Evolutionary conservation across 2,329 filamentous ascomycete genomes (phyloP).

Genomic region (Ophiostoma triangulosporum): DNA sequence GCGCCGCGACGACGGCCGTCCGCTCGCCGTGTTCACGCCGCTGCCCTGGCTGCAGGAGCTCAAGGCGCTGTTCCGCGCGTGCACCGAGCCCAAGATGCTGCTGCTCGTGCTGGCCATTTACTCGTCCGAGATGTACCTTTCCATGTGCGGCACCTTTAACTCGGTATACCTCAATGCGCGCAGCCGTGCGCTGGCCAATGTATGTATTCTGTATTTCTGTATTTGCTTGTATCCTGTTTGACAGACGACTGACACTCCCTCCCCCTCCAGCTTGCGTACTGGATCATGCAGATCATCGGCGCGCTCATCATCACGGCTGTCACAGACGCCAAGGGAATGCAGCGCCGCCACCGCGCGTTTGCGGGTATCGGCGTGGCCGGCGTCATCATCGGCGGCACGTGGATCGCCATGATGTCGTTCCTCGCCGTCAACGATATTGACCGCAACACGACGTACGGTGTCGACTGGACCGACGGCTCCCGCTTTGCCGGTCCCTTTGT

Average conservation of each 20-base stretch:
- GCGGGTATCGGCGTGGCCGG: conserved; percentile 1
- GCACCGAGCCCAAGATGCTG: conserved; percentile 1
- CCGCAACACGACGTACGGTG: not conserved
- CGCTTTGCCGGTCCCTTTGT: not conserved
- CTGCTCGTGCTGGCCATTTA: conserved; percentile 6
- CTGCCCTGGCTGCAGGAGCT: not conserved
- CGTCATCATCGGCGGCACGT: not conserved
- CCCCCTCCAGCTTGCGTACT: conserved; percentile 5
- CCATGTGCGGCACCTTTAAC: conserved; percentile 4
- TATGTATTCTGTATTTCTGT: not conserved
- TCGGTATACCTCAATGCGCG: not conserved
- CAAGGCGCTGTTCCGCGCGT: not conserved
- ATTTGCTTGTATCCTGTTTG: not conserved
- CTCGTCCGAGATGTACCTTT: conserved; percentile 4
- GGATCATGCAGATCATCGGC: conserved; percentile 3
- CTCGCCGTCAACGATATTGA: not conserved
- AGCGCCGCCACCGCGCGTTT: not conserved
- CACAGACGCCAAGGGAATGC: conserved; percentile 2
- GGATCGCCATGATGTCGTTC: conserved; percentile 1
- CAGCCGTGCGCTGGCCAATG: not conserved
- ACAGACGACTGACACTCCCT: not conserved
- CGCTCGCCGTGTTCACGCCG: conserved; percentile 7
- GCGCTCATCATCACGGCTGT: not conserved
- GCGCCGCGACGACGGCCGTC: conserved; percentile 5
- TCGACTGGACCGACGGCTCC: conserved; percentile 2